A percentile compares a stretch with the other conserved stretches of the same genome.
phyloP scores from a whole-genome alignment of 1,284 basidiomycete genomes.

The Leccinum brunneo-olivaceum region DNA sequence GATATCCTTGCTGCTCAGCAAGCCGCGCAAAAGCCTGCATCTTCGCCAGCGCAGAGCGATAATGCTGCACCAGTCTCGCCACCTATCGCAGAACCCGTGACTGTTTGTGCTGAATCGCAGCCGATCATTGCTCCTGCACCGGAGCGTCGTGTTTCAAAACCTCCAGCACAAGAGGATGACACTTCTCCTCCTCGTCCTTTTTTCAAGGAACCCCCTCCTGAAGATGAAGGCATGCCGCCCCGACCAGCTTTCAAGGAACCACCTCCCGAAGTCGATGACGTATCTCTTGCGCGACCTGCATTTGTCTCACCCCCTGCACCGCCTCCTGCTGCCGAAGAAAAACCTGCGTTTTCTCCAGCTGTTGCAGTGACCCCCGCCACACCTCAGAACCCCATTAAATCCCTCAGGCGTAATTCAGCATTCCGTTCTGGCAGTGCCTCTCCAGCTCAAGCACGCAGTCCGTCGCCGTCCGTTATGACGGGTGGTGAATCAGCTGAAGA shows the following conservation, averaged over 20 bases:
- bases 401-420: conserved; percentile 27
- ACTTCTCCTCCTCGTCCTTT: conserved; percentile 30
- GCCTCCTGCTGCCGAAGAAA: conserved; percentile 28
- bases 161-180: conserved; percentile 18
- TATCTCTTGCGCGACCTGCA: conserved; percentile 26
- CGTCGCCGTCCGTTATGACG: conserved; percentile 34
- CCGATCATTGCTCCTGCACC: neutral
- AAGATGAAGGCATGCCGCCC: conserved; percentile 34
- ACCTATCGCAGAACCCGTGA: conserved; percentile 6
- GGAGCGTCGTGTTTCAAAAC: conserved; percentile 6
- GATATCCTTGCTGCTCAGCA: conserved; percentile 75
- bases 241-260: conserved; percentile 35
- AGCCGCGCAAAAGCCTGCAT: conserved; percentile 45
- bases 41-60: conserved; percentile 23
- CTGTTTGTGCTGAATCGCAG: conserved; percentile 11
- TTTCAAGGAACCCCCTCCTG: conserved; percentile 28
- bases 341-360: conserved; percentile 25
- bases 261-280: conserved; percentile 32
- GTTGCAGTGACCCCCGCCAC: conserved; percentile 42
- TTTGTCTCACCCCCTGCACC: conserved; percentile 30
- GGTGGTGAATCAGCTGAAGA: conserved; percentile 33
- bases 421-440: conserved; percentile 29
- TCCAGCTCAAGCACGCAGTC: conserved; percentile 34
- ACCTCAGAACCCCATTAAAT: conserved; percentile 37
- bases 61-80: neutral